Base-by-base conservation (phyloP, 2,329 filamentous ascomycete species). In the Capronia epimyces region DNA sequence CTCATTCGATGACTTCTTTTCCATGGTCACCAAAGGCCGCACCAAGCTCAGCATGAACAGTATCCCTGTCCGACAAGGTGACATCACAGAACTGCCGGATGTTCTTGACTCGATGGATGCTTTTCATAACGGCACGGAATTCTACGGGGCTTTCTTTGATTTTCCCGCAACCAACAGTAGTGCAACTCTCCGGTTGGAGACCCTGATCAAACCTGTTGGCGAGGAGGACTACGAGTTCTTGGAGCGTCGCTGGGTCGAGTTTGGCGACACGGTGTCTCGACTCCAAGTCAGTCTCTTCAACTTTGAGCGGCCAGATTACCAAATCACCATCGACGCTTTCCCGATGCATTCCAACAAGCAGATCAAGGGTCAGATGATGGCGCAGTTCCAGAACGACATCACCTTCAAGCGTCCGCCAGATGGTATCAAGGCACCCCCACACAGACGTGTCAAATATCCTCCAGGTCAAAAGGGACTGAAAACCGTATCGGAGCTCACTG, bases 61-160 rank as follows among this genome's bases (percentile, higher is more conserved):
- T 10, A 39, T 62, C 10, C 49, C 53, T 3, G 43, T 52, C 8
- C 37, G 48, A 15, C 48, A 56, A 43, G 41, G 46, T 15, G 37
- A 51, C 51, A 20, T 67, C 64, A 5, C 56, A 37, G 16, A 53
- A 63, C 37, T 60, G 69, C 9, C 62, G 67, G 32, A 63, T 62
- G 39, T 64, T 61, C 15, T 62, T 56, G 37, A 59, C 59, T 22
- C 52, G 25, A 34, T 56, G 56, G 29, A 50, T 57, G 13, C 29
- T 31, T 39, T 63, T 60, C 5, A 54, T 66, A 15, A 58, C 7
- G 56, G 61, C 6, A 63, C 65, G 18, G 65, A 65, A 6, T 60
- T 60, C 2, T 71, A 69, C 51, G 67, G 69, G 1, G 69, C 69
- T 1, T 69, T 65, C 31, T 70, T 74, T 42, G 70, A 73, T 39